Evolutionary conservation across 1,139 yeast genomes (phyloP).

Genomic region (Wickerhamiella pararugosa): DNA sequence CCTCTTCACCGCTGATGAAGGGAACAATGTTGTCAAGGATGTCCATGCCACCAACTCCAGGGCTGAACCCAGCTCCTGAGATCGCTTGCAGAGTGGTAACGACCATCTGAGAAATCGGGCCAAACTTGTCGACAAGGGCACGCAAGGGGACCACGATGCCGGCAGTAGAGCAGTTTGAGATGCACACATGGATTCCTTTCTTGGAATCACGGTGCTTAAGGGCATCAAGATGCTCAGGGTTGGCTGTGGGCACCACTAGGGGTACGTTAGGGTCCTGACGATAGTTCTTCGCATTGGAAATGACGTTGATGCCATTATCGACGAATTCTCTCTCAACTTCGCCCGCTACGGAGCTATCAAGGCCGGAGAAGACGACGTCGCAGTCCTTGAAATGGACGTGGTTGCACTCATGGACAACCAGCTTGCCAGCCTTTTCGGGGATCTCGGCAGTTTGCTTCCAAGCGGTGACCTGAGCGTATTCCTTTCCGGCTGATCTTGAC

Average conservation of each 20-base stretch:
- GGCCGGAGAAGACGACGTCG: constrained; percentile 88
- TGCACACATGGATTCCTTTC: constrained; percentile 77
- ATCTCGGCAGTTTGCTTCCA: constrained; percentile 89
- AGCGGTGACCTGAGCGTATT: constrained; percentile 67
- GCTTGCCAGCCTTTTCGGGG: constrained; percentile 49
- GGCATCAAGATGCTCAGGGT: constrained; percentile 80
- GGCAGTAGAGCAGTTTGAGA: constrained; percentile 96
- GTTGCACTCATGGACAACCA: constrained; percentile 64
- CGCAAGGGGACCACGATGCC: constrained; percentile 94
- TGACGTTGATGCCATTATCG: constrained; percentile 65
- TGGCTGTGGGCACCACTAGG: constrained; percentile 84
- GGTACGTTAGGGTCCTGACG: constrained; percentile 84
- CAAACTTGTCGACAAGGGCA: constrained; percentile 77
- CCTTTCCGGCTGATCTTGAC: constrained; percentile 81
- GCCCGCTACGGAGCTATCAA: constrained; percentile 90
- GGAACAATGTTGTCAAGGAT: constrained; percentile 90
- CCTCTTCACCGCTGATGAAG: constrained; percentile 92
- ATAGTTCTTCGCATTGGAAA: constrained; percentile 93
- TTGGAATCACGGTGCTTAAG: constrained; percentile 47
- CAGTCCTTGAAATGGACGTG: constrained; percentile 69
- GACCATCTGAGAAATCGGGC: constrained; percentile 75
- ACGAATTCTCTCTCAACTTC: constrained; percentile 74
- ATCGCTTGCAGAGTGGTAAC: constrained; percentile 94
- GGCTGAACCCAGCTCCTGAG: constrained; percentile 97
- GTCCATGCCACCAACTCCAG: constrained; percentile 94